phyloP scores from a whole-genome alignment of 2,329 filamentous ascomycete species.

The Penicillium sp. region DNA sequence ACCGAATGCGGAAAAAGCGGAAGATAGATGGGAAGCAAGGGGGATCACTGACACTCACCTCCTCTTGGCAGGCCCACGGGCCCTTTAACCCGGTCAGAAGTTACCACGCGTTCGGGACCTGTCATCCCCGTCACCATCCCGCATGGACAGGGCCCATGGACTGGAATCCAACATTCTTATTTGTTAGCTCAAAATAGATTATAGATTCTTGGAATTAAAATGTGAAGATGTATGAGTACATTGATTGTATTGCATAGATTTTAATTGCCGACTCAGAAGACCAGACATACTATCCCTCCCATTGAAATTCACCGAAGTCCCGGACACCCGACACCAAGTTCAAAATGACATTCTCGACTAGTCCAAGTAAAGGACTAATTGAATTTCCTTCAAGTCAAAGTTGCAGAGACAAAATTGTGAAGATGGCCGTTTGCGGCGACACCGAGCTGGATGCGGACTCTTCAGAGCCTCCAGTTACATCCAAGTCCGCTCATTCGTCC shows the following conservation, averaged over 20 bases:
- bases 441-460: constrained; percentile 1
- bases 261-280: no score
- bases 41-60: no score
- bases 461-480: not conserved
- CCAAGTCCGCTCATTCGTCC: not conserved
- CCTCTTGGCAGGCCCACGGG: no score
- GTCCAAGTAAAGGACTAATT: not conserved
- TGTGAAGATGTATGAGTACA: no score
- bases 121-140: not conserved
- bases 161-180: no score
- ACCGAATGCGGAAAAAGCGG: no score
- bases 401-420: not conserved
- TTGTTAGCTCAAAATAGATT: no score
- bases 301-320: no score
- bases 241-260: no score
- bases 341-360: not conserved
- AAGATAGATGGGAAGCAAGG: no score
- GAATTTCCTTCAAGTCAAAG: not conserved
- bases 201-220: no score
- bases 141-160: not conserved
- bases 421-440: not conserved
- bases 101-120: constrained; percentile 6
- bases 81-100: not conserved
- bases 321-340: not conserved
- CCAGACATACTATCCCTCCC: no score